A percentile compares a stretch with the other conserved stretches of the same genome.
These are phyloP conservation scores for Fimicolochytrium jonesii DNA, from an alignment of 192 early-diverging fungal species.

Conservation along the genomic window DNA sequence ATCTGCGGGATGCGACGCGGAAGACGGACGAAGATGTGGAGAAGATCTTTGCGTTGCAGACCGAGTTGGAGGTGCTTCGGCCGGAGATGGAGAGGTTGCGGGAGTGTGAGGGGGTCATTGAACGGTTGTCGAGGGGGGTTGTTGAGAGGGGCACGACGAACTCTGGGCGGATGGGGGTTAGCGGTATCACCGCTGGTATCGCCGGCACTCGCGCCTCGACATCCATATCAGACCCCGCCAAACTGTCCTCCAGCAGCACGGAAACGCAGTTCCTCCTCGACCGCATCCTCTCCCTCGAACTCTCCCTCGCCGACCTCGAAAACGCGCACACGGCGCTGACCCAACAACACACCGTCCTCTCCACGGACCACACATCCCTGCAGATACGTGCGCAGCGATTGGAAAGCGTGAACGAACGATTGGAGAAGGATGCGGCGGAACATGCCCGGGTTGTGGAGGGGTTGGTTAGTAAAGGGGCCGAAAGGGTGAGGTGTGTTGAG, in stretches of 20 bases:
- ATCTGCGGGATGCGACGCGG: not conserved
- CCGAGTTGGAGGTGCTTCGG: constrained; percentile 5
- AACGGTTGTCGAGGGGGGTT: not conserved
- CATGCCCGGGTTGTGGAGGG: not conserved
- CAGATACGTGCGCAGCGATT: not conserved
- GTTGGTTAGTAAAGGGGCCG: not conserved
- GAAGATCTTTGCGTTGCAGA: constrained; percentile 9
- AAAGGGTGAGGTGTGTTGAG: constrained; percentile 19
- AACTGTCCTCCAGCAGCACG: not conserved
- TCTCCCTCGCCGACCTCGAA: not conserved
- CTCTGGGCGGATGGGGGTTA: not conserved
- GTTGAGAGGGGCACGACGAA: not conserved
- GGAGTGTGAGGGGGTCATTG: constrained; percentile 14
- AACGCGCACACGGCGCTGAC: not conserved
- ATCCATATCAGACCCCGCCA: not conserved
- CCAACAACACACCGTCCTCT: not conserved
- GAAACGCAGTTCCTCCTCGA: constrained; percentile 4
- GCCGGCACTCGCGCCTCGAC: not conserved
- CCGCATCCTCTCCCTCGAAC: not conserved
- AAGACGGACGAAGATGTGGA: not conserved
- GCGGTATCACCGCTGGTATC: not conserved
- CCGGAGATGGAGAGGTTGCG: constrained; percentile 10
- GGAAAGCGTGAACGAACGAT: not conserved
- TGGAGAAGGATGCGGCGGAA: constrained; percentile 14
- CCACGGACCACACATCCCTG: too few species aligned